Percentiles rank a stretch among this genome's conserved stretches.
Evolutionary conservation across 2,329 filamentous ascomycete species (phyloP).

Genomic region (Diaporthe longicolla): DNA sequence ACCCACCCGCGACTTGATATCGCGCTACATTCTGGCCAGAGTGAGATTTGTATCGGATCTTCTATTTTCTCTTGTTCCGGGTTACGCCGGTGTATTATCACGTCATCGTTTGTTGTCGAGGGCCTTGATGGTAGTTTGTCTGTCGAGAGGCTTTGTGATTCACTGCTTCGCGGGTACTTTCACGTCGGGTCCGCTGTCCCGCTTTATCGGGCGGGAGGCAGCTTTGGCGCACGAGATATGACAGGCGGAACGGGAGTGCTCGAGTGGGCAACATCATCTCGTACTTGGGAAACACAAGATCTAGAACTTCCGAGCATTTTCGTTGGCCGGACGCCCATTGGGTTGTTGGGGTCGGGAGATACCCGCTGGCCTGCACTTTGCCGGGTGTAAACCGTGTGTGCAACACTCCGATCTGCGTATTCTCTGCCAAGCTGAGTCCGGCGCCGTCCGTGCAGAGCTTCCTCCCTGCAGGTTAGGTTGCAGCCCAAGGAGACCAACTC

Average conservation of each 20-base stretch:
- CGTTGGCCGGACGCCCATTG: not conserved
- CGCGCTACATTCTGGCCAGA: not conserved
- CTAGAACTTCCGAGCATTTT: constrained; percentile 9
- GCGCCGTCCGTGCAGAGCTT: not conserved
- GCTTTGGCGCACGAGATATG: not conserved
- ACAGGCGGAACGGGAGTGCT: not conserved
- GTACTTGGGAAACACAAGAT: constrained; percentile 10
- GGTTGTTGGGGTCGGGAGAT: constrained; percentile 3
- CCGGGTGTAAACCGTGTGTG: constrained; percentile 6
- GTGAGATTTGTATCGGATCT: not conserved
- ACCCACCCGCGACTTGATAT: not conserved
- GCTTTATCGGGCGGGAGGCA: not conserved
- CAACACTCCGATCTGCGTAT: not conserved
- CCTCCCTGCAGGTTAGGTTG: not conserved
- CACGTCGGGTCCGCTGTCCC: not conserved
- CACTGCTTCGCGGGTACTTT: not conserved
- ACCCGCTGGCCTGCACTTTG: constrained; percentile 1
- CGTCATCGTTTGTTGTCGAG: not conserved
- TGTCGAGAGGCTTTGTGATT: not conserved
- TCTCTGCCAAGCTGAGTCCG: not conserved
- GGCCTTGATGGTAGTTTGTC: not conserved
- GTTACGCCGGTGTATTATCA: not conserved
- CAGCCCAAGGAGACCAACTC: not conserved
- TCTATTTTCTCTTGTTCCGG: not conserved
- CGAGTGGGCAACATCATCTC: constrained; percentile 1